A percentile compares a stretch with the other conserved stretches of the same genome.
Evolutionary conservation across 1,284 basidiomycete species (phyloP).

Genomic region (Mycosarcoma maydis): DNA sequence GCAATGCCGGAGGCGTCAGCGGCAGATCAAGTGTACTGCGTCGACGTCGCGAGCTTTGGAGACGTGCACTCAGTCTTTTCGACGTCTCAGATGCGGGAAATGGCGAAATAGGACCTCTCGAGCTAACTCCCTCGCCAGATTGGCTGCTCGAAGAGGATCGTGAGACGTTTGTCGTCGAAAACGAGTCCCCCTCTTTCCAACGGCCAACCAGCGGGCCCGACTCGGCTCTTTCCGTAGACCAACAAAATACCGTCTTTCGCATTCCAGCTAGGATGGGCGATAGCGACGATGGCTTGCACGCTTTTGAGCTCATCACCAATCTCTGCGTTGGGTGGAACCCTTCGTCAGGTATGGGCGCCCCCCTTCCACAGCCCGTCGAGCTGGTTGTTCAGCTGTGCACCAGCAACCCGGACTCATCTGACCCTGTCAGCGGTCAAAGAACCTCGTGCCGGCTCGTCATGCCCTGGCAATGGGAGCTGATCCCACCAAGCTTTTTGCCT

Average conservation of each 20-base stretch:
- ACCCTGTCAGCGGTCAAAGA: slow-evolving; percentile 19
- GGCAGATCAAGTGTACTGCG: slow-evolving; percentile 20
- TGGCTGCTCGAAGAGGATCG: slow-evolving; percentile 19
- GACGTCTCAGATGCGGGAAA: slow-evolving; percentile 37
- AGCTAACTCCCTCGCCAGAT: slow-evolving; percentile 7
- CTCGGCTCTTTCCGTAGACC: slow-evolving; percentile 6
- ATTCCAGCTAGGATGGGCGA: slow-evolving; percentile 24
- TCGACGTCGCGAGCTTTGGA: slow-evolving; percentile 52
- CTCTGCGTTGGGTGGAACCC: slow-evolving; percentile 49
- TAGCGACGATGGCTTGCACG: slow-evolving; percentile 16
- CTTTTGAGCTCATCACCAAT: slow-evolving; percentile 59
- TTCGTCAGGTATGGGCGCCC: slow-evolving; percentile 29
- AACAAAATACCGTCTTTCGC: slow-evolving; percentile 14
- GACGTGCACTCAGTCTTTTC: slow-evolving; percentile 39
- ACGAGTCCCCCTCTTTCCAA: slow-evolving; percentile 14
- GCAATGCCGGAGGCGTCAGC: slow-evolving; percentile 19
- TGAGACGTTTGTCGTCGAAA: slow-evolving; percentile 21
- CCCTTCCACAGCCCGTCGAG: slow-evolving; percentile 40
- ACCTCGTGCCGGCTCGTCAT: slow-evolving; percentile 34
- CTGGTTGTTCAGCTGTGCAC: slow-evolving; percentile 44
- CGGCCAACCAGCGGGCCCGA: slow-evolving; percentile 5
- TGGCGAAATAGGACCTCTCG: slow-evolving; percentile 22
- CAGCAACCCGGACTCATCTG: slow-evolving; percentile 18
- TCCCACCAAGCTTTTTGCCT: slow-evolving; percentile 39
- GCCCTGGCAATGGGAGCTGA: slow-evolving; percentile 49